These are phyloP conservation scores for Corynespora cassiicola DNA, from an alignment of 2,329 filamentous ascomycete genomes.

Conservation along the genomic window DNA sequence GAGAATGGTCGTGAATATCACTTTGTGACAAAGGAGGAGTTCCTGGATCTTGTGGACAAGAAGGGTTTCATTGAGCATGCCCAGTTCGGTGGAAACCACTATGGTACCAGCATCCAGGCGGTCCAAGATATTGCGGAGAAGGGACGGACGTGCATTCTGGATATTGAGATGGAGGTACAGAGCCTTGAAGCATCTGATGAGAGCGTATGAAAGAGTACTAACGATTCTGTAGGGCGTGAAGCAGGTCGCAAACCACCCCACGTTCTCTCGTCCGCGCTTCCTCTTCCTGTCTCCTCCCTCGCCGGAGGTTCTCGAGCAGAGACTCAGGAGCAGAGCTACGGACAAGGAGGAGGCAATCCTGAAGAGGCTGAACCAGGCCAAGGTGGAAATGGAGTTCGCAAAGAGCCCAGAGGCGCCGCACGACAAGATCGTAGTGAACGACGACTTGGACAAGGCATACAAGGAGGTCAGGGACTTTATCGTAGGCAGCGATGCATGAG, in stretches of 20 bases:
- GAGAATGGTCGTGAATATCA: constrained; percentile 80
- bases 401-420: constrained; percentile 52
- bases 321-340: constrained; percentile 52
- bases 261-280: constrained; percentile 74
- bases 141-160: constrained; percentile 79
- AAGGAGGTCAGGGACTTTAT: constrained; percentile 59
- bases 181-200: no score
- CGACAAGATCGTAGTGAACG: constrained; percentile 60
- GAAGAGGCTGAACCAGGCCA: constrained; percentile 55
- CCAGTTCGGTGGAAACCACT: constrained; percentile 83
- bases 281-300: constrained; percentile 85
- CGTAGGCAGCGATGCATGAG: constrained; percentile 45
- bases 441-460: constrained; percentile 58
- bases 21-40: constrained; percentile 62
- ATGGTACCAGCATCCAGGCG: constrained; percentile 82
- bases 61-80: constrained; percentile 87
- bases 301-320: constrained; percentile 73
- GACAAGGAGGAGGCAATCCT: constrained; percentile 57
- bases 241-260: constrained; percentile 78
- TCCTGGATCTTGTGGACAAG: constrained; percentile 60
- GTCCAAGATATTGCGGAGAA: constrained; percentile 76
- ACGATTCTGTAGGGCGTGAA: constrained; percentile 75
- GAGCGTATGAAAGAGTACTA: background rate
- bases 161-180: constrained; percentile 96
- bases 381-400: constrained; percentile 51